Evolutionary conservation across 163 green algal species (phyloP), one percentile per base, ranked within the genome.

Genomic region (Scenedesmus sp.): DNA sequence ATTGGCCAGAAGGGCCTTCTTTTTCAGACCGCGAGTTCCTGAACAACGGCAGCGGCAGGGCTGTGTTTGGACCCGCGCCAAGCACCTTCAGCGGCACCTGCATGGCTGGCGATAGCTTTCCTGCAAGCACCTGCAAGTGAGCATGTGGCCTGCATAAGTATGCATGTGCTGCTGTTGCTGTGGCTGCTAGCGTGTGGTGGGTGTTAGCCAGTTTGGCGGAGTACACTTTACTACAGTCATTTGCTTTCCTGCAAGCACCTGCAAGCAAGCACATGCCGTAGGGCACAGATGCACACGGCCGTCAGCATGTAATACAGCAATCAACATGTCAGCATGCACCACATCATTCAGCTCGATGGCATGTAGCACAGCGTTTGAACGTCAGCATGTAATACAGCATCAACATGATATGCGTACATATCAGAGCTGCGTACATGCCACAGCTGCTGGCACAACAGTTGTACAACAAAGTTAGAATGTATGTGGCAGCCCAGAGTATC

Each of bases 71-170:
- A 30, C 65, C 65, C 4, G 30, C 65, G 30, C 65, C 65, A 22
- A 40, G 30, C 65, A 76, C 15, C 30, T 76, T 76, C 30, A 76
- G 30, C 30, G 65, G 65, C 65, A 76, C 30, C 65, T 76, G 65
- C 65, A 76, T 76, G 65, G 65, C 65, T 40, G 65, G 65, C 2
- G 65, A 76, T 18, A 18, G 18, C 65, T 76, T 76, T 40, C 65
- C 65, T 76, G 65, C 65, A 76, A 76, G 65, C 65, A 76, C 65
- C 65, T 76, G 65, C 65, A 76, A 76, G 65, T 76, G 30, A 76
- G 65, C 30, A 20, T 2, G 1, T 37, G 30, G 20, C 56, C 53
- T 13, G 35, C 5, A 26, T 35, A 24, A 73, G 5, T 37, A 26
- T 68, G 56, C 24, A 68, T 24, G 56, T 68, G 56, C 56, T 30